Base-by-base conservation (phyloP, 2,329 filamentous ascomycete genomes). In the Cryphonectria japonica region DNA sequence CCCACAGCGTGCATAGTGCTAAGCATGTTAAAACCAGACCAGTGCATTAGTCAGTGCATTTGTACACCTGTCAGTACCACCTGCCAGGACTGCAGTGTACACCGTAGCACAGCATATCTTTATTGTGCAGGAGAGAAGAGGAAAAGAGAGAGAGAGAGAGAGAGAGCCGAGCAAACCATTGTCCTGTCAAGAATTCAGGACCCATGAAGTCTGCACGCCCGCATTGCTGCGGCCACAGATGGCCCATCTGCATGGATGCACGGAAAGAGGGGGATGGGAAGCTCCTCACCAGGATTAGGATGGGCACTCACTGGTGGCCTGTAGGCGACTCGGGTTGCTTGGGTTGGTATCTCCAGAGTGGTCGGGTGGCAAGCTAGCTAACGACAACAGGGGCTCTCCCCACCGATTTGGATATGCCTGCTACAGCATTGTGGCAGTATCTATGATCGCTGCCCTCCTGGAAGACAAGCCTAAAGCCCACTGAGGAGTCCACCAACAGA, bases 181-280 rank as follows among this genome's bases (percentile, higher is more conserved):
- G 43, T 50, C 19, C 16, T 22, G 5, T 19, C 22, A 16, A 22
- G 43, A 46, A 16, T 32, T 11, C 19, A n/a, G 32, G 54, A 59
- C 29, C 29, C 54, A 22, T 59, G 26, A 8, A 46, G 7, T 32
- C 65, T 67, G 50, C 65, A 52, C 65, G 65, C 65, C 65, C 65
- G 65, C 65, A 67, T 37, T 43, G 65, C 65, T 67, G 65, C 65
- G 65, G 65, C 52, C 65, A 67, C 29, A 5, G 16, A 19, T 59
- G 29, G 54, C 16, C 54, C 54, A 32, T 59, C 54, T 59, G 29
- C 26, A 26, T 29, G 26, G 52, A 26, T 16, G 26, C 14, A 11
- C 14, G 52, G 52, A 26, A 50, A 50, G 43, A 50, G 16, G 43
- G 16, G 43, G 43, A 2, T 22, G 19, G 43, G 19, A 50, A 50